Evolutionary conservation across 768 basidiomycete species (phyloP).

Genomic region (Podaxis carcinomalis): DNA sequence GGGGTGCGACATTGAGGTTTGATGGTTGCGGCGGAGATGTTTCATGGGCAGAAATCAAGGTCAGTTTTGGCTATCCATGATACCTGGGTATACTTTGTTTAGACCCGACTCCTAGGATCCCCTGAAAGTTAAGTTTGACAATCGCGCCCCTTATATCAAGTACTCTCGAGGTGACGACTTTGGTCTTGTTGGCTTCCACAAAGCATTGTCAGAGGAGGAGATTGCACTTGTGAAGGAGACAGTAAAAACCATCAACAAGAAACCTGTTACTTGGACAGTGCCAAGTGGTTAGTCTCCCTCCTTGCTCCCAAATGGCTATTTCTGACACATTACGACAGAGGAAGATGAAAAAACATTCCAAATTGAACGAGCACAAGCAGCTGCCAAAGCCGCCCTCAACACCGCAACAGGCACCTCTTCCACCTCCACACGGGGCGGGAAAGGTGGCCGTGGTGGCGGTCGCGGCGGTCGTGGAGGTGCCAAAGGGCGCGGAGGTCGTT

Average conservation of each 20-base stretch:
- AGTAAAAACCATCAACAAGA: slow-evolving; percentile 59
- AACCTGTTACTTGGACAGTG: slow-evolving; percentile 60
- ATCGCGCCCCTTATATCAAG: slow-evolving; percentile 48
- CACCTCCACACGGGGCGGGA: slow-evolving; percentile 19
- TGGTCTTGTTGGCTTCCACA: slow-evolving; percentile 60
- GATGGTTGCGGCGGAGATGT: slow-evolving; percentile 53
- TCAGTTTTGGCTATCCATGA: slow-evolving; percentile 14
- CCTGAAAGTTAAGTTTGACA: slow-evolving; percentile 46
- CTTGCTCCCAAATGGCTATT: background rate
- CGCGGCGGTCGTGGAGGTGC: slow-evolving; percentile 43
- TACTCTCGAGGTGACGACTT: slow-evolving; percentile 39
- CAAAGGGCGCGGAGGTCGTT: slow-evolving; percentile 33
- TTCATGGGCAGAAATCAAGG: slow-evolving; percentile 49
- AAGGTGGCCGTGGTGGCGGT: slow-evolving; percentile 26
- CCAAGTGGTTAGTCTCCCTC: slow-evolving; percentile 45
- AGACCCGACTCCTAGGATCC: slow-evolving; percentile 29
- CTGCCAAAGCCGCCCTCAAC: slow-evolving; percentile 43
- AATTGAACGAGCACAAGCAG: slow-evolving; percentile 66
- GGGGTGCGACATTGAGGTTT: slow-evolving; percentile 52
- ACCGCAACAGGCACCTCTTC: slow-evolving; percentile 18
- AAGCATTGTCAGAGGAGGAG: slow-evolving; percentile 67
- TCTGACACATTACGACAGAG: slow-evolving; percentile 36
- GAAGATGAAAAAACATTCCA: slow-evolving; percentile 70
- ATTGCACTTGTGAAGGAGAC: slow-evolving; percentile 64
- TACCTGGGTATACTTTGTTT: background rate